Evolutionary conservation across 129 eudicot species (phyloP).

Genomic region (Ambrosia trifida): DNA sequence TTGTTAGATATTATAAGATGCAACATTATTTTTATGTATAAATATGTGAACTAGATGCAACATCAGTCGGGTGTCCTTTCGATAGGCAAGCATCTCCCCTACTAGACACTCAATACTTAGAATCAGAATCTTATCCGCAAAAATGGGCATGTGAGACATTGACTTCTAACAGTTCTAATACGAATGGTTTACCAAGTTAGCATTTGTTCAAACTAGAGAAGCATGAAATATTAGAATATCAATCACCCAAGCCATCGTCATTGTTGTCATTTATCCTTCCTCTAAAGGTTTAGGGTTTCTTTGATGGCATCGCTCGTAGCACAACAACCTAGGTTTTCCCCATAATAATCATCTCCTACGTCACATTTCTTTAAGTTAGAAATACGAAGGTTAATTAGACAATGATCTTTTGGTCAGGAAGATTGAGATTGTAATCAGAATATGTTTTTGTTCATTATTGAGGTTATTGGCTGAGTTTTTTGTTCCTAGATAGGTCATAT

Average conservation of each 20-base stretch:
- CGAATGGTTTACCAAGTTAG: not conserved
- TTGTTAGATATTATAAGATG: not conserved
- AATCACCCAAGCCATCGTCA: too few relatives aligned
- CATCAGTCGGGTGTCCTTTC: not conserved
- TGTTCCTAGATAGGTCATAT: not conserved
- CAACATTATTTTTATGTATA: too few relatives aligned
- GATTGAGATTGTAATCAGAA: not conserved
- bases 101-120: not conserved
- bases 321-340: not conserved
- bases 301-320: not conserved
- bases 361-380: not conserved
- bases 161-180: not conserved
- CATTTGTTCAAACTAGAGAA: too few relatives aligned
- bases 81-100: not conserved
- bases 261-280: not conserved
- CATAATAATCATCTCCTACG: not conserved
- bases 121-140: not conserved
- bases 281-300: not conserved
- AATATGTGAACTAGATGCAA: not conserved
- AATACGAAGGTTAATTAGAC: too few relatives aligned
- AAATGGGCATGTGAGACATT: not conserved
- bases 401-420: not conserved
- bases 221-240: too few relatives aligned
- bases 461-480: not conserved
- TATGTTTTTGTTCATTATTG: not conserved